These are phyloP conservation scores for Neospora caninum DNA, from an alignment of 169 alveolate genomes.

Conservation along the genomic window DNA sequence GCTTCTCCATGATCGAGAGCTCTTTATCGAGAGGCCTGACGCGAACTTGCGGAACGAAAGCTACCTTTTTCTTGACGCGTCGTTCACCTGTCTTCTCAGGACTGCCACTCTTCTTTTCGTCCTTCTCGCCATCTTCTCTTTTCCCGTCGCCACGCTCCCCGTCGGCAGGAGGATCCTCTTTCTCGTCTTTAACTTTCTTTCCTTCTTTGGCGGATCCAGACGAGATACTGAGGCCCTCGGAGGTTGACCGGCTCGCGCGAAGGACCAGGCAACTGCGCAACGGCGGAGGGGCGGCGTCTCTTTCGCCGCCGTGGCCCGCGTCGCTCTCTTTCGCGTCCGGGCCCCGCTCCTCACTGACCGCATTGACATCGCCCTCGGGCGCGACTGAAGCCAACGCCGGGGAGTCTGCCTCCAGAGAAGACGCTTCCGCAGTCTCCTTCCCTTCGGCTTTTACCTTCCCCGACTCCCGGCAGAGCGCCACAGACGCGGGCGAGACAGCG, in stretches of 20 bases:
- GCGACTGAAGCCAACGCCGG: background rate
- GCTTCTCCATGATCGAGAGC: slow-evolving; percentile 74
- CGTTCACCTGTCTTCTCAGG: background rate
- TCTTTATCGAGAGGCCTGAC: slow-evolving; percentile 76
- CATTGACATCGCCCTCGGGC: background rate
- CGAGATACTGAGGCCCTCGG: background rate
- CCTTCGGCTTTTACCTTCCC: too few species aligned
- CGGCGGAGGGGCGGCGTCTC: background rate
- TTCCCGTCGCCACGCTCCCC: background rate
- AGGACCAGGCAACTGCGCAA: background rate
- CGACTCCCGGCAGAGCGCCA: too few species aligned
- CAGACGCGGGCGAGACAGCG: too few species aligned
- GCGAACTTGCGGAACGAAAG: slow-evolving; percentile 69
- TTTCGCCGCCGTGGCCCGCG: background rate
- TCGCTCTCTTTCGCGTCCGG: background rate
- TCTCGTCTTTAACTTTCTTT: background rate
- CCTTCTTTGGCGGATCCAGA: background rate
- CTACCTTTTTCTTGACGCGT: slow-evolving; percentile 57
- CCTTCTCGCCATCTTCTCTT: background rate
- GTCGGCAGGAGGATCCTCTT: background rate
- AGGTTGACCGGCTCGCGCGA: background rate
- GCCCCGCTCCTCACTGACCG: background rate
- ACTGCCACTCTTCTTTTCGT: background rate
- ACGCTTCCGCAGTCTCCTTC: background rate
- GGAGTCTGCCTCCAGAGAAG: background rate